A percentile compares a stretch with the other conserved stretches of the same genome.
Conservation (phyloP, 1,284 basidiomycete species). For the Cryptococcus maquisensis region DNA sequence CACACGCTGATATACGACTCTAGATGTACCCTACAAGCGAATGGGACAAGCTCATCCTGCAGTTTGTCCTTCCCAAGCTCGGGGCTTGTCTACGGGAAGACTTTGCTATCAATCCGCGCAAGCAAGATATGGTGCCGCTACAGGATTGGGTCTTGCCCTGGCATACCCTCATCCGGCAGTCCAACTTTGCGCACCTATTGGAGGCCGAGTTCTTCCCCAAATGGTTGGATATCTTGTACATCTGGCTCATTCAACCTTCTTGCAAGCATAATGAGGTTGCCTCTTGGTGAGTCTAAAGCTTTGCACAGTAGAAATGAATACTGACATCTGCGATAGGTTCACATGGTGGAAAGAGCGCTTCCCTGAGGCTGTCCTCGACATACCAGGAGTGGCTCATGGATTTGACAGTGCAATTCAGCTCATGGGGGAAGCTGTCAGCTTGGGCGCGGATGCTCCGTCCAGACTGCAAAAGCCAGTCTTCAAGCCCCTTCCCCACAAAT, state of each 20-base stretch:
- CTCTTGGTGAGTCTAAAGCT: constrained; percentile 64
- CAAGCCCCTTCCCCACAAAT: constrained; percentile 44
- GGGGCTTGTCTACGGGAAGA: constrained; percentile 72
- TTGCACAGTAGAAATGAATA: background rate
- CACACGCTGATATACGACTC: background rate
- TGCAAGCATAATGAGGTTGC: constrained; percentile 86
- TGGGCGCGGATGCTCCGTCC: constrained; percentile 67
- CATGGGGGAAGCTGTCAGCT: constrained; percentile 85
- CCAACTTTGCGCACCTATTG: constrained; percentile 73
- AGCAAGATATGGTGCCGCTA: constrained; percentile 81
- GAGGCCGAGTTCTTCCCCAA: constrained; percentile 92
- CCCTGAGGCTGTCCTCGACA: constrained; percentile 60
- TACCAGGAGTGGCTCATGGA: constrained; percentile 66
- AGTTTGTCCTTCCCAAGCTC: constrained; percentile 85
- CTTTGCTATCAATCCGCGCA: constrained; percentile 79
- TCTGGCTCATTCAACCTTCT: constrained; percentile 81
- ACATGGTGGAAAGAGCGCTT: constrained; percentile 80
- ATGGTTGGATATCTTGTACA: constrained; percentile 85
- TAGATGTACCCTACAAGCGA: constrained; percentile 71
- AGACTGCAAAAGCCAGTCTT: constrained; percentile 63
- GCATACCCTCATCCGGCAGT: constrained; percentile 66
- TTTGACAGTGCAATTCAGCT: constrained; percentile 81
- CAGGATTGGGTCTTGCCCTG: constrained; percentile 68
- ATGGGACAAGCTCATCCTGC: constrained; percentile 87
- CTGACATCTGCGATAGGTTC: constrained; percentile 46